Evolutionary conservation across 768 basidiomycete species (phyloP).

Genomic region (Lactifluus piperatus): DNA sequence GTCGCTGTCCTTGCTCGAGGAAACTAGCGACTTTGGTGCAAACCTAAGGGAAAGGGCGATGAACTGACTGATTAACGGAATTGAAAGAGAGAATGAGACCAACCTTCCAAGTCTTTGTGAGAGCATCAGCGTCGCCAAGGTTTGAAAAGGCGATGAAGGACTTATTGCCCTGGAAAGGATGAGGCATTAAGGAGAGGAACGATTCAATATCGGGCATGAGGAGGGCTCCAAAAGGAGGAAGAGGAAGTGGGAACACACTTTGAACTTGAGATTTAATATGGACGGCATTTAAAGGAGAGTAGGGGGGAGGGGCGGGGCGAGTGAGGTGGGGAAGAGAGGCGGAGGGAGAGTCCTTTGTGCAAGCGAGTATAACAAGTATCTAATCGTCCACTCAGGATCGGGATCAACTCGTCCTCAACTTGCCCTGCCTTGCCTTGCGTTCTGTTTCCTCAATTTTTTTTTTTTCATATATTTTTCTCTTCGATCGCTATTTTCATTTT

Average conservation of each 20-base stretch:
- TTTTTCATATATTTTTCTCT: not conserved
- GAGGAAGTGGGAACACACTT: conserved; percentile 36
- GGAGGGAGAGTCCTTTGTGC: not conserved
- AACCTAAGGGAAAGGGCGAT: conserved; percentile 40
- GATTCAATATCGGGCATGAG: conserved; percentile 17
- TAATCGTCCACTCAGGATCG: not conserved
- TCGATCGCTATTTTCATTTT: not conserved
- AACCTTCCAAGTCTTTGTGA: conserved; percentile 91
- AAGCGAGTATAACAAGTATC: not conserved
- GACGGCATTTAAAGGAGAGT: conserved; percentile 47
- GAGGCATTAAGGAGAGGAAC: conserved; percentile 18
- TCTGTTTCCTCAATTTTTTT: not conserved
- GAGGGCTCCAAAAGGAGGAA: not conserved
- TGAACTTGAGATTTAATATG: conserved; percentile 83
- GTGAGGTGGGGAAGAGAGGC: not conserved
- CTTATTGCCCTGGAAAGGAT: conserved; percentile 65
- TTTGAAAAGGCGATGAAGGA: conserved; percentile 91
- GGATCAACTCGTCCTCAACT: not conserved
- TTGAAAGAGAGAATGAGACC: conserved; percentile 10
- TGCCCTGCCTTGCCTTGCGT: not conserved
- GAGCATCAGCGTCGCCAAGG: conserved; percentile 72
- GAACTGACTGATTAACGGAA: not conserved
- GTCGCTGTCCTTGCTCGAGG: conserved; percentile 84
- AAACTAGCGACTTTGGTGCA: conserved; percentile 87
- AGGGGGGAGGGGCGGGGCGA: not conserved